Conservation (phyloP, 139 green algal genomes). For the Yamagishiella unicocca region DNA sequence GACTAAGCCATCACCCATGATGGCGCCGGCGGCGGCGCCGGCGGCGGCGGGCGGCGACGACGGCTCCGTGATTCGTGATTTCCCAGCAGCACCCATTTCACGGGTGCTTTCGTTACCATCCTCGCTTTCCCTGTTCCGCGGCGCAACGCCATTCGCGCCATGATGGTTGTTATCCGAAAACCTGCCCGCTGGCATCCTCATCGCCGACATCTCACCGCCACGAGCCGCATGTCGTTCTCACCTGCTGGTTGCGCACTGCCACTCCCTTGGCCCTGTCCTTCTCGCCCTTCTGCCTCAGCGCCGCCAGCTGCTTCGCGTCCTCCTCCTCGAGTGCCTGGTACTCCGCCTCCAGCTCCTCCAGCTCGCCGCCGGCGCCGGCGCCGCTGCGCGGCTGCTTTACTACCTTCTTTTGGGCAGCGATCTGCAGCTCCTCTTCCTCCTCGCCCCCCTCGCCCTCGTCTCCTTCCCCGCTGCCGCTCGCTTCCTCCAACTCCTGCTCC, state of each 20-base stretch:
- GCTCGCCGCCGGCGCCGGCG: slow-evolving; percentile 37
- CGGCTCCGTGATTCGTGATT: too few relatives aligned
- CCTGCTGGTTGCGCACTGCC: slow-evolving; percentile 56
- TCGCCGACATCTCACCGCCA: not conserved
- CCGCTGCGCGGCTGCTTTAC: not conserved
- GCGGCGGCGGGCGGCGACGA: too few relatives aligned
- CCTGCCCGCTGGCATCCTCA: too few relatives aligned
- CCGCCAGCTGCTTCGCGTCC: slow-evolving; percentile 44
- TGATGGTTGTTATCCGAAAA: too few relatives aligned
- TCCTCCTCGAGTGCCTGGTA: slow-evolving; percentile 52
- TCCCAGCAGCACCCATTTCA: too few relatives aligned
- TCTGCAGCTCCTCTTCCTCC: not conserved
- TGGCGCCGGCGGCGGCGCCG: too few relatives aligned
- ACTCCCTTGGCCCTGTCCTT: slow-evolving; percentile 62
- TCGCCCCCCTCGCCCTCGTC: not conserved
- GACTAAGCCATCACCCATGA: too few relatives aligned
- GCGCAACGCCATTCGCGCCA: too few relatives aligned
- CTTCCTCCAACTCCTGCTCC: not conserved
- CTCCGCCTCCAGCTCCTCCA: slow-evolving; percentile 70
- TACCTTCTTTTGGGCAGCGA: not conserved
- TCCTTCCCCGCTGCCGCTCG: not conserved
- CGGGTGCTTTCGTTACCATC: too few relatives aligned
- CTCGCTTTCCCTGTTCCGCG: too few relatives aligned
- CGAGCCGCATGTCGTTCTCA: slow-evolving; percentile 1
- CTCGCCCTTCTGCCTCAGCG: slow-evolving; percentile 48